Evolutionary conservation across 345 rosid species (phyloP).

Genomic region (Salix viminalis): DNA sequence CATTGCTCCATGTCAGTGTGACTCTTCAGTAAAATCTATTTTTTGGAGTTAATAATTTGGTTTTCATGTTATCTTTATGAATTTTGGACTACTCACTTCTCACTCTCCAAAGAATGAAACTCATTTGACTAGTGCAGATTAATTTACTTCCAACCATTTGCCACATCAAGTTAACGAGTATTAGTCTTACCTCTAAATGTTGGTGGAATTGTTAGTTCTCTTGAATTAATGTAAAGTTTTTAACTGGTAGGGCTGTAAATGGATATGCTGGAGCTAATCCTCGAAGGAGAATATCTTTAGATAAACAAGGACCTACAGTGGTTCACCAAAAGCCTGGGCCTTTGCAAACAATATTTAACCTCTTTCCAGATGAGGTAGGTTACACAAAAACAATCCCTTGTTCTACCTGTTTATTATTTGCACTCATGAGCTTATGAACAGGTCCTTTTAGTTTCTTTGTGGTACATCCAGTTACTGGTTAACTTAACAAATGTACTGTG

Average conservation of each 20-base stretch:
- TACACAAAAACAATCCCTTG: slow-evolving; percentile 11
- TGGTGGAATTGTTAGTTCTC: neutral
- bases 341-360: slow-evolving; percentile 82
- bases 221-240: neutral
- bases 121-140: too few relatives aligned
- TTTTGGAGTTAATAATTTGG: too few relatives aligned
- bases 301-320: slow-evolving; percentile 84
- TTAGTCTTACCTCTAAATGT: neutral
- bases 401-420: neutral
- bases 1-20: too few relatives aligned
- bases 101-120: too few relatives aligned
- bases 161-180: neutral
- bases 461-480: neutral
- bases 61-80: too few relatives aligned
- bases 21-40: too few relatives aligned
- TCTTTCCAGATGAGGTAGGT: slow-evolving; percentile 83
- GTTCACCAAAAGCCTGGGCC: slow-evolving; percentile 97
- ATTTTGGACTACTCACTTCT: too few relatives aligned
- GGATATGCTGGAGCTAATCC: slow-evolving; percentile 69
- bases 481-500: slow-evolving; percentile 9
- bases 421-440: neutral
- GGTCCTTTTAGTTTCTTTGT: neutral
- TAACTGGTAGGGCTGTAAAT: slow-evolving; percentile 45
- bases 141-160: too few relatives aligned
- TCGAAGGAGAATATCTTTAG: slow-evolving; percentile 64